Evolutionary conservation across 2,329 filamentous ascomycete genomes (phyloP).

Genomic region (Fusarium siculi): DNA sequence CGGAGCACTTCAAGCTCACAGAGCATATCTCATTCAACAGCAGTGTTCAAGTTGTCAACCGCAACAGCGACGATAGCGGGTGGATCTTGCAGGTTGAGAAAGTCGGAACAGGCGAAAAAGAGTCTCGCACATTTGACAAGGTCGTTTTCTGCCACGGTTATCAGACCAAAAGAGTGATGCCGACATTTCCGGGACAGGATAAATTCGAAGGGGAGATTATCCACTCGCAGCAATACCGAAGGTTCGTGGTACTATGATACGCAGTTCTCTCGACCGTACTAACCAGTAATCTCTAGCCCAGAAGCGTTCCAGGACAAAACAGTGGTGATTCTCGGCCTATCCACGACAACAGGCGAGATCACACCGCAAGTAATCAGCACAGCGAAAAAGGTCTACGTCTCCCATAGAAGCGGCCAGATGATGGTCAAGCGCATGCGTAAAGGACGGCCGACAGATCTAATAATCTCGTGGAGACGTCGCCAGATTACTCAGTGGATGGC

Average conservation of each 20-base stretch:
- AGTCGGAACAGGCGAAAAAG: not conserved
- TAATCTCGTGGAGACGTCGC: conserved; percentile 23
- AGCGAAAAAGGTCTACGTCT: conserved; percentile 22
- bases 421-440: conserved; percentile 11
- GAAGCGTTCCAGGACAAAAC: not conserved
- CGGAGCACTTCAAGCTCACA: not conserved
- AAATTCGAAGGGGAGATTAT: conserved; percentile 1
- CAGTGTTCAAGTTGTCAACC: not conserved
- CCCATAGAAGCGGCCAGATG: conserved; percentile 19
- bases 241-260: not conserved
- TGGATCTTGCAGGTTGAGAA: conserved; percentile 14
- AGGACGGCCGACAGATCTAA: not conserved
- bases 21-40: conserved; percentile 11
- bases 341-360: conserved; percentile 18
- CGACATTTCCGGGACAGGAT: conserved; percentile 6
- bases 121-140: conserved; percentile 11
- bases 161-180: conserved; percentile 17
- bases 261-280: accelerated
- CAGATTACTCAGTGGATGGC: conserved; percentile 20
- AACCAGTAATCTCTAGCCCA: not conserved
- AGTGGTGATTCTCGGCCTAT: conserved; percentile 12
- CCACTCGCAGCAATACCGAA: conserved; percentile 25
- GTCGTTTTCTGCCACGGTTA: conserved; percentile 27
- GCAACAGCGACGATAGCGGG: not conserved
- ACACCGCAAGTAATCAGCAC: not conserved